Base-by-base conservation (phyloP, 495 filamentous ascomycete genomes). In the Xylaria castorea region DNA sequence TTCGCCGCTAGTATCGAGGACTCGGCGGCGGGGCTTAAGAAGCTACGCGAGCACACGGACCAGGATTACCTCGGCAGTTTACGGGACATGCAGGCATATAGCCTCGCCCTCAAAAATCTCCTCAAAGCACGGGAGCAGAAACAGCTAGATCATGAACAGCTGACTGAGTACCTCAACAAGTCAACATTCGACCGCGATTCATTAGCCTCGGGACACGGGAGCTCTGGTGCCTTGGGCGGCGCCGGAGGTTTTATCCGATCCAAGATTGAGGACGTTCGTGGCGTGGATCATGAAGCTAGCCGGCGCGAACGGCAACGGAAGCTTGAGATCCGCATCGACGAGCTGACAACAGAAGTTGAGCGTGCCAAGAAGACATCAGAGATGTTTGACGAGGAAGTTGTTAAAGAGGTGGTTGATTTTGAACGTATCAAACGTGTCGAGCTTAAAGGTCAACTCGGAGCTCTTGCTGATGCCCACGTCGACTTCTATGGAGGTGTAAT, bases 111-210 rank as follows among this genome's bases (percentile, higher is more conserved):
- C 22, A 97, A 97, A 81, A 83, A 90, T 40, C 90, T 98, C 3
- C 89, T 99, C 77, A 97, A 97, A 83, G 92, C 92, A 7, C 91
- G 96, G 27, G 97, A 99, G 83, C 94, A 97, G 83, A 99, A 98
- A 80, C 96, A 99, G 79, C 91, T 98, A 53, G 96, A 99, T 82
- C 97, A 95, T 79, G 96, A 99, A 83, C 96, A 92, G 51, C 86
- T 98, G 38, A 97, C 94, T 27, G 95, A 97, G 76, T 98, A 98
- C 81, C 93, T 97, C 69, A 92, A 91, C 83, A 97, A 97, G 78
- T 92, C 93, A 2, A 92, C 92, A 11, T 83, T 89, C n/a, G 96
- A 99, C 78, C 91, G 95, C 55, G 97, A 99, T 81, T 87, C 88
- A 38, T 90, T 99, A 16, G 92, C 93, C 6, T 89, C 90, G 22